Base-by-base conservation (phyloP, 768 basidiomycete species). In the Calocera viscosa region DNA sequence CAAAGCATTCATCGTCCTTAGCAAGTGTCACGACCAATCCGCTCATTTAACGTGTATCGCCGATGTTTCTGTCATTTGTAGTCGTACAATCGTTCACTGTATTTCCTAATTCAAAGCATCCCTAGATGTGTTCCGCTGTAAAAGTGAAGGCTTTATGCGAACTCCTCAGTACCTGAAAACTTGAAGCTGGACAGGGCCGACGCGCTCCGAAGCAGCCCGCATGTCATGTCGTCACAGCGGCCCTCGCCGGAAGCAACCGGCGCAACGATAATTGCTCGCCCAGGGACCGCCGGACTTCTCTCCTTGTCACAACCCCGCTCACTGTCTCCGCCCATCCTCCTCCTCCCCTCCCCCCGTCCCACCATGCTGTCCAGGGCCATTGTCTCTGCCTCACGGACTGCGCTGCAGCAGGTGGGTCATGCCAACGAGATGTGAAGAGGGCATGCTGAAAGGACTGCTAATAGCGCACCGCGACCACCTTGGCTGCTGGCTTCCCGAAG, bases 401-500 rank as follows among this genome's bases (percentile, higher is more conserved):
- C 53, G 53, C 14, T 60, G 53, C 53, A 60, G 30, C 53, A 60
- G 53, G 53, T 60, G 53, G 16, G 53, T 60, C 2, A 16, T 12
- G 10, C 10, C 11, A 28, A 26, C 14, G 19, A 16, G 53, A 28
- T 5, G 53, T 47, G 53, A 7, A 14, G 26, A 60, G 2, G 14
- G 10, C 10, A 26, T 16, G 14, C 30, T 60, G 19, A 60, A 60
- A 19, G 30, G 30, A 60, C 53, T n/a, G 7, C 24, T 19, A 5
- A 47, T 19, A 60, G 65, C 63, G 72, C 65, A 65, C 65, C 30
- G 90, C 88, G 38, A 89, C 89, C 28, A 89, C 88, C 33, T 82
- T 90, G 69, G 83, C 90, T 43, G 86, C 89, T 68, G 87, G 86
- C 34, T 90, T 88, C 77, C 87, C 90, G 69, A 86, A 82, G 76